Base-by-base conservation (phyloP, 305 asterid genomes). In the Fraxinus floribunda region DNA sequence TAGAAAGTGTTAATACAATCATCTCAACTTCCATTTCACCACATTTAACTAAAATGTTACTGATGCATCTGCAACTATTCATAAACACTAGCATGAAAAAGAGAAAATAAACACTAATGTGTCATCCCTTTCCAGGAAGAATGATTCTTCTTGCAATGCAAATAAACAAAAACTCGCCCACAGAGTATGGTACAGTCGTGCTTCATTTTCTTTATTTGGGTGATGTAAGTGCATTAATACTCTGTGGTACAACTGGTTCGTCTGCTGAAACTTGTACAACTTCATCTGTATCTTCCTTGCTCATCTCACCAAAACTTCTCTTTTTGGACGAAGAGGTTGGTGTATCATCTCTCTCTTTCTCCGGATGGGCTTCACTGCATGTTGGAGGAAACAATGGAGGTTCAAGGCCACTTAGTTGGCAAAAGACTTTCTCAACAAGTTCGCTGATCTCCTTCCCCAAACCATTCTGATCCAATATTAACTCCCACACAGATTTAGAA, bases 401-500 rank as follows among this genome's bases (percentile, higher is more conserved):
- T 85, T 92, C 98, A 72, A 83, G 88, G 75, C 98, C 98, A 86
- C 98, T 92, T 81, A 95, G 90, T 83, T 92, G 92, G 89, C 98
- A 93, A 86, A 92, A 95, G 36, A 95, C 96, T 82, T 83, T 90
- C 87, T 93, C 98, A 29, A 94, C 97, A 3, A 97, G 93, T 82
- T 90, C 96, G 70, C 83, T 89, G 52, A 94, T 90, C 87, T 94
- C 97, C 90, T 93, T 94, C 49, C 98, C 98, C 79, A 93, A 78
- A 72, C 98, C 95, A 83, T 91, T 88, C 73, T 92, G 92, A 85
- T 95, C 98, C 90, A 95, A 88, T 82, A 95, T 93, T 82, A 95
- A 87, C 82, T 93, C 98, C 98, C 97, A 95, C 20, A 91, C 97
- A 7, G 95, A 92, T 87, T 88, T 92, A 34, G 98, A 95, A 78